These are phyloP conservation scores for Moelleriella libera DNA, from an alignment of 2,329 filamentous ascomycete species.

Conservation along the genomic window DNA sequence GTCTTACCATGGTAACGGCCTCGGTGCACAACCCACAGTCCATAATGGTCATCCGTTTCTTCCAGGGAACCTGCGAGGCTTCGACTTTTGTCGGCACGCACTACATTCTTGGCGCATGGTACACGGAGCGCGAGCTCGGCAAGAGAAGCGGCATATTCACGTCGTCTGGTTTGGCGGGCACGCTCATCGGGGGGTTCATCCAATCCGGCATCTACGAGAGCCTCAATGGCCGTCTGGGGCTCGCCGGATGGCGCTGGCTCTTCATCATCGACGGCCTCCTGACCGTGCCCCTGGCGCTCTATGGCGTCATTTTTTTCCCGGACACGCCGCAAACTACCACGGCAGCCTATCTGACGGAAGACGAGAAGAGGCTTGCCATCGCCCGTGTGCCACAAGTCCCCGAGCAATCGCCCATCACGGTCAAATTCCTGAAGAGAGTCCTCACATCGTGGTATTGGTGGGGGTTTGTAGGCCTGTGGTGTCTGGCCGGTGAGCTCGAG, in stretches of 20 bases:
- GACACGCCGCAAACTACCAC: constrained; percentile 31
- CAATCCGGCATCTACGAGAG: constrained; percentile 44
- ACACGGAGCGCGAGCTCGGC: constrained; percentile 43
- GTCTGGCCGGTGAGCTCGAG: constrained; percentile 58
- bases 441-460: constrained; percentile 50
- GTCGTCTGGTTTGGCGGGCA: constrained; percentile 43
- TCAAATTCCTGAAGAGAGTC: constrained; percentile 37
- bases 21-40: constrained; percentile 21
- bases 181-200: constrained; percentile 37
- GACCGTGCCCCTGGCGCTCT: constrained; percentile 19
- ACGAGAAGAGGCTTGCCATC: constrained; percentile 28
- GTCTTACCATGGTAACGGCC: constrained; percentile 42
- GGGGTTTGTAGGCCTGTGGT: constrained; percentile 52
- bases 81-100: constrained; percentile 26
- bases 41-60: constrained; percentile 23
- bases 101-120: constrained; percentile 38
- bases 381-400: constrained; percentile 23
- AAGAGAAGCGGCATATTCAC: constrained; percentile 52
- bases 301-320: constrained; percentile 21
- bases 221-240: constrained; percentile 30
- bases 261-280: constrained; percentile 55
- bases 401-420: constrained; percentile 27
- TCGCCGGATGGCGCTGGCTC: constrained; percentile 54
- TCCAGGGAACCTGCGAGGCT: constrained; percentile 22
- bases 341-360: constrained; percentile 27